These are phyloP conservation scores for Urostyla sp. DNA, from an alignment of 73 alveolate species.

Conservation along the genomic window DNA sequence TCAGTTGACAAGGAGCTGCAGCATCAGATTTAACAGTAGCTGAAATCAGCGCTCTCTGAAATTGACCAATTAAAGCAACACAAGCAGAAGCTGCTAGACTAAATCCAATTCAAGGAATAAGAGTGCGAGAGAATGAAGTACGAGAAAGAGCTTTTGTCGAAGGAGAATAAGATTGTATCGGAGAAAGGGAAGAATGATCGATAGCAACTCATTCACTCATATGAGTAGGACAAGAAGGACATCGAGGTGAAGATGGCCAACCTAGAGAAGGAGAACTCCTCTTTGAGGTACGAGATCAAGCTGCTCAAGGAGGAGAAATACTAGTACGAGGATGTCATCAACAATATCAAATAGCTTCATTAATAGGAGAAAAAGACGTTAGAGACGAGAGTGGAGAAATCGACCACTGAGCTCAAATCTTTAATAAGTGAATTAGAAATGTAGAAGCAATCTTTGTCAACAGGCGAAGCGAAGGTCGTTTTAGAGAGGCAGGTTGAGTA, in stretches of 20 bases:
- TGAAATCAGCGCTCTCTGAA: background rate
- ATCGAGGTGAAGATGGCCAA: background rate
- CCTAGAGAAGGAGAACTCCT: background rate
- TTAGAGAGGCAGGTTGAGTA: background rate
- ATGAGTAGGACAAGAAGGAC: constrained; percentile 15
- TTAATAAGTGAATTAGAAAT: background rate
- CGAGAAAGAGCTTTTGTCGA: constrained; percentile 10
- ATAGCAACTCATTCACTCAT: background rate
- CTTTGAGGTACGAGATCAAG: too few relatives aligned
- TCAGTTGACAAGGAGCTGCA: background rate
- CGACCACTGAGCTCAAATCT: constrained; percentile 32
- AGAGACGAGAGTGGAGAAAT: constrained; percentile 27
- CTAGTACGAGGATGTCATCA: background rate
- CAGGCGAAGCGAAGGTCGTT: constrained; percentile 13
- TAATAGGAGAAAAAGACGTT: constrained; percentile 37
- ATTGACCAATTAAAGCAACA: background rate
- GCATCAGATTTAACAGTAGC: background rate
- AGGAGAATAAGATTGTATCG: constrained; percentile 4
- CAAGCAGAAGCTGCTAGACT: constrained; percentile 7
- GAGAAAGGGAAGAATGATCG: constrained; percentile 14
- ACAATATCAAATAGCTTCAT: constrained; percentile 6
- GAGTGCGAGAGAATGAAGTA: background rate
- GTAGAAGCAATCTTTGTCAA: background rate
- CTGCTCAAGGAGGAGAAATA: background rate
- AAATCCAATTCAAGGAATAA: constrained; percentile 2